Evolutionary conservation across 2,329 filamentous ascomycete genomes (phyloP).

Genomic region (Talaromyces sp.): DNA sequence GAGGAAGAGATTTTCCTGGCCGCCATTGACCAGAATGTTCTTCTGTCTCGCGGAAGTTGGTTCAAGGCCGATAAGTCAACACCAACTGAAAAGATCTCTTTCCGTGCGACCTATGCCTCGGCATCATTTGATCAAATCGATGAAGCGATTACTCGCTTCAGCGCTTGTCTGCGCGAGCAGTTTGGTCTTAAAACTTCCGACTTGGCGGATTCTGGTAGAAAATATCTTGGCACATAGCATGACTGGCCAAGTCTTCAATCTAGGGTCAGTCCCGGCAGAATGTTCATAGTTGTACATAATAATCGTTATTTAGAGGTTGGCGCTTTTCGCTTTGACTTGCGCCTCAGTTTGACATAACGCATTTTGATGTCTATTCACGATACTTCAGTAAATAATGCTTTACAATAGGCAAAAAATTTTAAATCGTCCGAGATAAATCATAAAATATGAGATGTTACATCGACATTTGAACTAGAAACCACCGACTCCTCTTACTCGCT

Average conservation of each 20-base stretch:
- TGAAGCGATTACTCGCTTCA: slow-evolving; percentile 74
- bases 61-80: slow-evolving; percentile 75
- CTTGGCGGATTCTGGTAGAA: neutral
- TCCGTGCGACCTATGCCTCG: slow-evolving; percentile 72
- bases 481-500: slow-evolving; percentile 60
- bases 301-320: neutral
- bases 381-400: no score
- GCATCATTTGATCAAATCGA: slow-evolving; percentile 71
- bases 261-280: neutral
- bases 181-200: slow-evolving; percentile 52
- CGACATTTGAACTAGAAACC: slow-evolving; percentile 48
- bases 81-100: slow-evolving; percentile 69
- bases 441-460: neutral
- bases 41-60: slow-evolving; percentile 86
- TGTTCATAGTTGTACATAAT: neutral
- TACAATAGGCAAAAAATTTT: no score
- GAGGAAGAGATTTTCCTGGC: slow-evolving; percentile 85
- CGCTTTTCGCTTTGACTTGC: neutral
- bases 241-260: no score
- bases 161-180: slow-evolving; percentile 67
- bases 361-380: neutral
- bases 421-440: neutral
- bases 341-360: neutral
- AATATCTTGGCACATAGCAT: neutral
- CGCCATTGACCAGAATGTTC: slow-evolving; percentile 73